Conservation (phyloP, 2,329 filamentous ascomycete species). For the Alternaria longipes region DNA sequence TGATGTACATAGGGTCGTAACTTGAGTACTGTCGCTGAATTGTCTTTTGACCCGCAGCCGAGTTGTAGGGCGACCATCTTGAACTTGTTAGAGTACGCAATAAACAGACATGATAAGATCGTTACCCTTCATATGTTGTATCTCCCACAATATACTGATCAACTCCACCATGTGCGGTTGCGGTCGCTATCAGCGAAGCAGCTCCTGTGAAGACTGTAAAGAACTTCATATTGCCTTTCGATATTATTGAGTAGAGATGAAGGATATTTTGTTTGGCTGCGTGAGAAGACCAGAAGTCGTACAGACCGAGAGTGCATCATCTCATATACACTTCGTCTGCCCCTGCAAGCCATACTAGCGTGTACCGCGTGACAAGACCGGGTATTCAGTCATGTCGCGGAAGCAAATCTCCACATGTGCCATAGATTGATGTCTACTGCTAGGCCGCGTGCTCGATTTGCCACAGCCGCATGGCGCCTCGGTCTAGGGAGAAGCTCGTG, state of each 20-base stretch:
- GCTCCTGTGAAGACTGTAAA: slow-evolving; percentile 24
- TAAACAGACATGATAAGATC: neutral
- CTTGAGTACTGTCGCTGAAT: slow-evolving; percentile 42
- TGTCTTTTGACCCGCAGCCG: slow-evolving; percentile 34
- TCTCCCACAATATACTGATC: slow-evolving; percentile 37
- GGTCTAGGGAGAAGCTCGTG: slow-evolving; percentile 26
- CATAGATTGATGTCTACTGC: neutral
- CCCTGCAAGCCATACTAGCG: slow-evolving; percentile 1
- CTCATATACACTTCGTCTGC: slow-evolving; percentile 17
- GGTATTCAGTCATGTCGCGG: slow-evolving; percentile 16
- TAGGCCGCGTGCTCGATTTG: slow-evolving; percentile 18
- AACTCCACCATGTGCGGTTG: slow-evolving; percentile 41
- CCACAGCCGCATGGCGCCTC: slow-evolving; percentile 16
- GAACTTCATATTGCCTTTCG: slow-evolving; percentile 35
- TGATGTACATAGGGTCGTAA: slow-evolving; percentile 38
- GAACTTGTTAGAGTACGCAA: neutral
- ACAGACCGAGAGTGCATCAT: neutral
- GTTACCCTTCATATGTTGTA: slow-evolving; percentile 37
- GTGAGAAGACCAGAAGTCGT: slow-evolving; percentile 3
- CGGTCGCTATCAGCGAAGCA: slow-evolving; percentile 33
- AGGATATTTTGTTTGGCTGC: neutral
- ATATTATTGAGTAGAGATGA: neutral
- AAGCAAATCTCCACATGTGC: slow-evolving; percentile 8
- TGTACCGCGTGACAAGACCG: slow-evolving; percentile 16
- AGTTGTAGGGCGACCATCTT: slow-evolving; percentile 45